phyloP scores from a whole-genome alignment of 257 asterid genomes.

The Gentiana dahurica region DNA sequence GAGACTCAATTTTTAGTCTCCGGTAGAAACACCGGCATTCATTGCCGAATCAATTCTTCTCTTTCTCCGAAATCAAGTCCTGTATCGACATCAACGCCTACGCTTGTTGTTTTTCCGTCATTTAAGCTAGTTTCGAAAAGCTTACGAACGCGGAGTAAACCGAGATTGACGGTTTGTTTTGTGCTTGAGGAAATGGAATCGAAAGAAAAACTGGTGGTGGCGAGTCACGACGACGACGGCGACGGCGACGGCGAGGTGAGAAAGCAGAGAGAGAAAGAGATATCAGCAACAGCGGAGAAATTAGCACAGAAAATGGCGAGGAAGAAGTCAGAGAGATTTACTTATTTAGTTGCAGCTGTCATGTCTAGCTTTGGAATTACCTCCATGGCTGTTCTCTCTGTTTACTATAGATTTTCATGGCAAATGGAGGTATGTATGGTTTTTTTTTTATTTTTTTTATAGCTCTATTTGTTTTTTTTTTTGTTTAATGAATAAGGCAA shows the following conservation, averaged over 20 bases:
- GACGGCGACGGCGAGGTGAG: neutral
- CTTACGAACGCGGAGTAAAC: constrained; percentile 18
- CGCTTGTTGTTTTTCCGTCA: constrained; percentile 10
- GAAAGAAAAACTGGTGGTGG: constrained; percentile 6
- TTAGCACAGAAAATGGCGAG: constrained; percentile 54
- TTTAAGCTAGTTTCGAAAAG: constrained; percentile 13
- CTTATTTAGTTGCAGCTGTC: constrained; percentile 89
- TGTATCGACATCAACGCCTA: constrained; percentile 10
- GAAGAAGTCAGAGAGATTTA: constrained; percentile 76
- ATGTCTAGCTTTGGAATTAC: constrained; percentile 88
- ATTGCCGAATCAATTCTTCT: constrained; percentile 20
- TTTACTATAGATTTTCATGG: constrained; percentile 80
- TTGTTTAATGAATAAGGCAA: neutral
- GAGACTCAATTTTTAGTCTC: constrained; percentile 36
- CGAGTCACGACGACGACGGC: neutral
- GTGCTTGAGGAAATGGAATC: constrained; percentile 44
- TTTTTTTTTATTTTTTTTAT: neutral
- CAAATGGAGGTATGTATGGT: constrained; percentile 70
- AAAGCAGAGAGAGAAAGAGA: constrained; percentile 21
- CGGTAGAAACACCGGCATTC: constrained; percentile 18
- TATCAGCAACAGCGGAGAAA: constrained; percentile 12
- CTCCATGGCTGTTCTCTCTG: constrained; percentile 71
- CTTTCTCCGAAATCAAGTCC: constrained; percentile 16
- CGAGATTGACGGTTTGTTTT: constrained; percentile 36
- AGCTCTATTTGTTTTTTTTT: neutral